Base-by-base conservation (phyloP, 208 protist genomes). In the Vickermania spadyakhi region DNA sequence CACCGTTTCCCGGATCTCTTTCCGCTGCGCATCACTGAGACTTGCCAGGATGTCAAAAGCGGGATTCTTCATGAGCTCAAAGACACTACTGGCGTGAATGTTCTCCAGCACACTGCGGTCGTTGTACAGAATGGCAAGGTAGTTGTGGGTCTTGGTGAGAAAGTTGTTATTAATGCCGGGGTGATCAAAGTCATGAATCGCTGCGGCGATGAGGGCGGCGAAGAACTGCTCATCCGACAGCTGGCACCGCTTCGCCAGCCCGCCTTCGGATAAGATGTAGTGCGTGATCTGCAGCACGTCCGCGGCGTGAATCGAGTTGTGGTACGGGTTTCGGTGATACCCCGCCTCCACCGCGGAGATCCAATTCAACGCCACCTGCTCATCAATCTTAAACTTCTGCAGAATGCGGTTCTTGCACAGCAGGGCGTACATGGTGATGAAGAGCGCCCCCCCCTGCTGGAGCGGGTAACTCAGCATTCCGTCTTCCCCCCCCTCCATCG, bases 181-280 rank as follows among this genome's bases (percentile, higher is more conserved):
- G 70, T 99, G 97, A 45, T 97, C 86, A 62, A 94, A 91, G 80
- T 99, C 97, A 79, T 98, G 97, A 55, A 97, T 95, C 29, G 95
- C 30, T n/a, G 96, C 89, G 2, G 96, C 75, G 54, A 97, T 77
- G 11, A 98, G 36, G 0, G 91, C 72, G 5, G 89, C 80, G 58
- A 98, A 86, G 3, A 97, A 60, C 57, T 98, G 89, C 53, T 85
- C 52, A 31, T 90, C 79, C 11, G 66, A 80, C 26, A 97, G 68
- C 30, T 84, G 36, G 57, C 84, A 94, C 31, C 79, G 71, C 62
- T 89, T 71, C 27, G 54, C 64, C 31, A 95, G 57, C 26, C 84
- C 86, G 18, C 89, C 91, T 56, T 77, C 72, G 26, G 60, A 74
- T 22, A 96, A 55, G 65, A 96, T 86, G 63, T 79, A 96, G 73